Percentiles rank a stretch among this genome's conserved stretches.
phyloP scores from a whole-genome alignment of 768 basidiomycete species.

The Pleurotus djamor region DNA sequence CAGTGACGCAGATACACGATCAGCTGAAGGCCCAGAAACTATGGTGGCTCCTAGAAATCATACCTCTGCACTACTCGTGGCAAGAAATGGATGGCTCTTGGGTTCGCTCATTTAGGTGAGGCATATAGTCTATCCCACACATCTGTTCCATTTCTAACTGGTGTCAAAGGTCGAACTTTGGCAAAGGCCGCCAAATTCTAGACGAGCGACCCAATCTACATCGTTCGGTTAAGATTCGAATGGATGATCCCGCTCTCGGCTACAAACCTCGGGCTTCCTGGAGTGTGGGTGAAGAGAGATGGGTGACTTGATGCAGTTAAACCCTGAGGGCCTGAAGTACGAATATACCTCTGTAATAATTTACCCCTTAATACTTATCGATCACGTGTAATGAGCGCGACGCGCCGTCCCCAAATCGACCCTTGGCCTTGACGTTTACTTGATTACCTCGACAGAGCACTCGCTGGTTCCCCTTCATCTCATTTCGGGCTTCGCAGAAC shows the following conservation, averaged over 20 bases:
- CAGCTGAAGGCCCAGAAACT: slow-evolving; percentile 33
- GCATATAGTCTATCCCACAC: not conserved
- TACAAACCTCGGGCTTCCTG: slow-evolving; percentile 63
- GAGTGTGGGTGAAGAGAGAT: slow-evolving; percentile 42
- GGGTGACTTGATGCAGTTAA: slow-evolving; percentile 24
- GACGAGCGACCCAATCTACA: slow-evolving; percentile 56
- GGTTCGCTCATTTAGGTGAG: slow-evolving; percentile 56
- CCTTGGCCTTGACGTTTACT: too few relatives aligned
- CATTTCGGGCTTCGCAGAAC: too few relatives aligned
- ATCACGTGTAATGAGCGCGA: too few relatives aligned
- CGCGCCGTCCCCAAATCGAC: too few relatives aligned
- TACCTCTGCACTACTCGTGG: slow-evolving; percentile 52
- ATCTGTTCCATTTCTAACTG: not conserved
- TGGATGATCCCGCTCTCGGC: slow-evolving; percentile 39
- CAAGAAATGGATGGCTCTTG: slow-evolving; percentile 56
- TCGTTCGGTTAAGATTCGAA: slow-evolving; percentile 57
- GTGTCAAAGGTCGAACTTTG: slow-evolving; percentile 45
- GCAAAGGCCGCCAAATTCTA: slow-evolving; percentile 51
- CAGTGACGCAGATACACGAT: slow-evolving; percentile 56
- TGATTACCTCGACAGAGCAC: too few relatives aligned
- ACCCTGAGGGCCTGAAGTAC: too few relatives aligned
- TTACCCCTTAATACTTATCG: too few relatives aligned
- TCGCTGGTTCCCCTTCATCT: too few relatives aligned
- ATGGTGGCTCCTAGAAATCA: slow-evolving; percentile 77
- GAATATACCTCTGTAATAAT: too few relatives aligned